Conservation (phyloP, 805 yeast genomes). For the Zygotorulaspora sp. region DNA sequence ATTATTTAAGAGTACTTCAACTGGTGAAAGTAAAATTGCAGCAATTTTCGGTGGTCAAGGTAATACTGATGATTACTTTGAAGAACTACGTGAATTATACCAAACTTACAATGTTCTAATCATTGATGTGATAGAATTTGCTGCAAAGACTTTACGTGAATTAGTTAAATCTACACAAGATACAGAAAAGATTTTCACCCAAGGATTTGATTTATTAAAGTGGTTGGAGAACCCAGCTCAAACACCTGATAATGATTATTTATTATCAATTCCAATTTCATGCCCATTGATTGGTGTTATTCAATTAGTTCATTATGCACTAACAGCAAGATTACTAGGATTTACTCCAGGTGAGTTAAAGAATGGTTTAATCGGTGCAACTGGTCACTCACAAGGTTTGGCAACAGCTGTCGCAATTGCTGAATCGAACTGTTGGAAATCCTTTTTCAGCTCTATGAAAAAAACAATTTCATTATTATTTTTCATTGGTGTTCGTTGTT, state of each 20-base stretch:
- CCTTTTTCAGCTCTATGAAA: conserved; percentile 64
- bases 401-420: conserved; percentile 92
- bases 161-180: conserved; percentile 64
- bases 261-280: conserved; percentile 86
- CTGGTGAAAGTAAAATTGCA: conserved; percentile 55
- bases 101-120: conserved; percentile 71
- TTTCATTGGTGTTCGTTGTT: conserved; percentile 90
- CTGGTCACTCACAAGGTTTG: conserved; percentile 89
- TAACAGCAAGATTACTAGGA: conserved; percentile 80
- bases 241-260: conserved; percentile 85
- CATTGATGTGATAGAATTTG: conserved; percentile 61
- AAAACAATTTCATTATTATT: conserved; percentile 82
- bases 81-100: conserved; percentile 86
- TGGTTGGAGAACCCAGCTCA: conserved; percentile 85
- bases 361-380: conserved; percentile 62
- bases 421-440: conserved; percentile 76
- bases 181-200: conserved; percentile 84
- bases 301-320: conserved; percentile 89
- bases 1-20: conserved; percentile 58
- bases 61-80: conserved; percentile 94
- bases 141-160: conserved; percentile 62
- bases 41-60: conserved; percentile 99
- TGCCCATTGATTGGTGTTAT: conserved; percentile 97
- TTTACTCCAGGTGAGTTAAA: conserved; percentile 86
- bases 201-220: conserved; percentile 80